A percentile compares a stretch with the other conserved stretches of the same genome.
Conservation (phyloP, 148 eudicot genomes). For the Heliamphora exappendiculata region DNA sequence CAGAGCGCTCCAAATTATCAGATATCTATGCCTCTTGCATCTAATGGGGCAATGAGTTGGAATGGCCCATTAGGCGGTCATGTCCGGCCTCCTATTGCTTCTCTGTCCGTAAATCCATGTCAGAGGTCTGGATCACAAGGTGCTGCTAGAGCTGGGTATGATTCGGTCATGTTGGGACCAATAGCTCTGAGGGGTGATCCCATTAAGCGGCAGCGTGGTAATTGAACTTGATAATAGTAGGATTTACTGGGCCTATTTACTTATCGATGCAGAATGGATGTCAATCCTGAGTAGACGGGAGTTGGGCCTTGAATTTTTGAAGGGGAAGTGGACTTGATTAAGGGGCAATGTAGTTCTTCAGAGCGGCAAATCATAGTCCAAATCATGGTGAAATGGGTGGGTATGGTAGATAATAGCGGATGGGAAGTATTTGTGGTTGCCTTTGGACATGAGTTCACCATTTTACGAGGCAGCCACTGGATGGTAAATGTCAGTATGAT, state of each 20-base stretch:
- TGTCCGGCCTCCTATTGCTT: slow-evolving; percentile 1
- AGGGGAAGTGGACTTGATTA: no score
- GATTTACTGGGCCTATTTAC: neutral
- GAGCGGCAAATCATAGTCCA: no score
- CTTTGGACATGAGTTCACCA: no score
- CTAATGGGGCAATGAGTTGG: neutral
- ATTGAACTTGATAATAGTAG: slow-evolving; percentile 6
- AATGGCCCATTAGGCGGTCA: slow-evolving; percentile 12
- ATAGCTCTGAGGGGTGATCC: slow-evolving; percentile 26
- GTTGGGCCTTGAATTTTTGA: neutral
- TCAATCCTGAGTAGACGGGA: neutral
- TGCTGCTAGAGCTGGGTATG: slow-evolving; percentile 7
- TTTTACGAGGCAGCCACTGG: no score
- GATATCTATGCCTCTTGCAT: neutral
- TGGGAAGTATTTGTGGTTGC: no score
- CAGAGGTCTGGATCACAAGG: slow-evolving; percentile 6
- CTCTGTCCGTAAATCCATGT: neutral
- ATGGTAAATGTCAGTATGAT: no score
- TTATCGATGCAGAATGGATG: neutral
- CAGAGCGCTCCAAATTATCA: slow-evolving; percentile 12
- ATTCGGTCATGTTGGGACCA: slow-evolving; percentile 11
- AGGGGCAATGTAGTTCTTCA: no score
- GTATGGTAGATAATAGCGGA: no score
- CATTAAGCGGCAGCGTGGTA: slow-evolving; percentile 23
- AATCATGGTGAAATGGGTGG: no score